These are phyloP conservation scores for Podila epicladia DNA, from an alignment of 192 early-diverging fungal species.

Conservation along the genomic window DNA sequence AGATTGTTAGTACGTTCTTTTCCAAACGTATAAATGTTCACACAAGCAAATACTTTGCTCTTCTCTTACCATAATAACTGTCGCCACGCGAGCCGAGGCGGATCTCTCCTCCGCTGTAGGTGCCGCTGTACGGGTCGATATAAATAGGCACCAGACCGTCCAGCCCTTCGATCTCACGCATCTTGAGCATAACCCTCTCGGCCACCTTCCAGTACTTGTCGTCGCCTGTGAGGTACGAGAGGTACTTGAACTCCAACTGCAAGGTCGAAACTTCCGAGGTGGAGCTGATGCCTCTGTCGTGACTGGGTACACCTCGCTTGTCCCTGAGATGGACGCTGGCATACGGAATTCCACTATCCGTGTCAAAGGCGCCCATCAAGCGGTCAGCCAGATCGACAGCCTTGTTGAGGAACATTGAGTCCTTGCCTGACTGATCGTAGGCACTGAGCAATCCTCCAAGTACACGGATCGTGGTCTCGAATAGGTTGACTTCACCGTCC, in stretches of 20 bases:
- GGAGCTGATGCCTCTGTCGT: constrained; percentile 43
- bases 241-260: constrained; percentile 80
- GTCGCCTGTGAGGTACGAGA: constrained; percentile 72
- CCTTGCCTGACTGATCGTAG: constrained; percentile 68
- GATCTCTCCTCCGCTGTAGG: constrained; percentile 57
- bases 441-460: constrained; percentile 82
- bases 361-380: constrained; percentile 68
- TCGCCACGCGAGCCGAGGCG: constrained; percentile 75
- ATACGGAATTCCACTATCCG: constrained; percentile 65
- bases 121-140: constrained; percentile 62
- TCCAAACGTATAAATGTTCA: constrained; percentile 43
- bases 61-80: constrained; percentile 82
- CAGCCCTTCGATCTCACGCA: constrained; percentile 54
- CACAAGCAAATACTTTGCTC: too few relatives aligned
- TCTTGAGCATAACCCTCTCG: constrained; percentile 67
- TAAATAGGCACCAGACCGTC: constrained; percentile 82
- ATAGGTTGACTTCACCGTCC: constrained; percentile 70
- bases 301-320: constrained; percentile 26
- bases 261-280: constrained; percentile 75
- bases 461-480: constrained; percentile 81
- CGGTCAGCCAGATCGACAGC: constrained; percentile 72
- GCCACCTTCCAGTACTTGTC: constrained; percentile 72
- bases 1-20: constrained; percentile 26
- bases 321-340: constrained; percentile 60
- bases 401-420: constrained; percentile 65